Evolutionary conservation across 306 rosid genomes (phyloP).

Genomic region (Astragalus membranaceus): DNA sequence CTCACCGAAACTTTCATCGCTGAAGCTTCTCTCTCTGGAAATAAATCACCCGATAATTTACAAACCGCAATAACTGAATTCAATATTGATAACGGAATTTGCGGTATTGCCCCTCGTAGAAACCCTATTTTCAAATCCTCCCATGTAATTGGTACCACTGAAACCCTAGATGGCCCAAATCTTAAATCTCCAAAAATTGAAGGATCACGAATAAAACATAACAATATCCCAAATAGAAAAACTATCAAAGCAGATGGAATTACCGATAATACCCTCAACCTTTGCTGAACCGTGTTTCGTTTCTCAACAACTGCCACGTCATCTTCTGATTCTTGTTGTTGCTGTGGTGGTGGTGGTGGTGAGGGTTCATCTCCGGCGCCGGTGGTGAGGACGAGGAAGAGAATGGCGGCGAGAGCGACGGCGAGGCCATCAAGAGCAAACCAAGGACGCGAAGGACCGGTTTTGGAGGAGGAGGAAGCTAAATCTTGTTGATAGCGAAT

Average conservation of each 20-base stretch:
- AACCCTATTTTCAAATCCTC: constrained; percentile 70
- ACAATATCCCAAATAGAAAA: constrained; percentile 43
- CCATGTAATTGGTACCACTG: constrained; percentile 42
- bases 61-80: constrained; percentile 82
- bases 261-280: constrained; percentile 33
- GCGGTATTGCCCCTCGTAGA: constrained; percentile 64
- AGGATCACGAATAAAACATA: constrained; percentile 58
- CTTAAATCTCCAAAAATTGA: constrained; percentile 36
- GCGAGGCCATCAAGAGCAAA: constrained; percentile 53
- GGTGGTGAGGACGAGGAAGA: constrained; percentile 54
- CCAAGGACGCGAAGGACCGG: constrained; percentile 53
- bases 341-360: no score
- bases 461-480: constrained; percentile 30
- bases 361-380: constrained; percentile 58
- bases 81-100: constrained; percentile 60
- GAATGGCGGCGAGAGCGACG: constrained; percentile 38
- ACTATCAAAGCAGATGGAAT: constrained; percentile 63
- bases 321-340: not conserved
- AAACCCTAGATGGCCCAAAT: constrained; percentile 53
- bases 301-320: not conserved
- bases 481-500: constrained; percentile 51
- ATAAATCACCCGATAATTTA: constrained; percentile 67
- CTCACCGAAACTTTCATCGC: constrained; percentile 59
- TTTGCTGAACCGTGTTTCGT: not conserved
- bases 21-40: constrained; percentile 67